Percentiles rank a stretch among this genome's conserved stretches.
Conservation (phyloP, 2,329 filamentous ascomycete genomes). For the Colletotrichum abscissum region DNA sequence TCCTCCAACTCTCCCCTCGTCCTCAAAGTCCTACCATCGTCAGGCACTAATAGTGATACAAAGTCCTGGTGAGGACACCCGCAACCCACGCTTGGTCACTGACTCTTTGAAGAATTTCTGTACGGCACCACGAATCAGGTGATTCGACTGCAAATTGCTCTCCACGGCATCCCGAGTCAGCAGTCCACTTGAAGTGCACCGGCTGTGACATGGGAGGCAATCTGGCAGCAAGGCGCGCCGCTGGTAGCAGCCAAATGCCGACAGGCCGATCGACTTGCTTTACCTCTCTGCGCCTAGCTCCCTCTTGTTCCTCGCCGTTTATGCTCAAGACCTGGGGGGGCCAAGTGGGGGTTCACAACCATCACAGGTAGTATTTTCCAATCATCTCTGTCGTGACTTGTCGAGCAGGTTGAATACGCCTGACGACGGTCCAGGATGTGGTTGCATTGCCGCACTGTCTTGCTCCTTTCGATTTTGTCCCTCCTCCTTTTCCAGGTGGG, state of each 20-base stretch:
- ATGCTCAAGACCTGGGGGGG: conserved; percentile 16
- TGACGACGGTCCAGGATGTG: background rate
- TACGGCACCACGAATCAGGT: conserved; percentile 20
- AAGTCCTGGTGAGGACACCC: background rate
- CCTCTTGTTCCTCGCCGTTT: conserved; percentile 6
- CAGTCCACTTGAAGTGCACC: conserved; percentile 10
- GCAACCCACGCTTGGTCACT: background rate
- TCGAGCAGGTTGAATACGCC: background rate
- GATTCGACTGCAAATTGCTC: conserved; percentile 22
- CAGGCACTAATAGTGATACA: background rate
- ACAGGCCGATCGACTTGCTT: conserved; percentile 38
- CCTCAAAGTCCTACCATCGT: background rate
- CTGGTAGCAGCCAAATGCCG: conserved; percentile 37
- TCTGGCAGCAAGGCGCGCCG: conserved; percentile 28
- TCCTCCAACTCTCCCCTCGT: background rate
- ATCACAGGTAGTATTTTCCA: conserved; percentile 13
- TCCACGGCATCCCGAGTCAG: conserved; percentile 32
- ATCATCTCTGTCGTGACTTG: conserved; percentile 10
- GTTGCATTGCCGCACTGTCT: background rate
- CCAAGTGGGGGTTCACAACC: conserved; percentile 18
- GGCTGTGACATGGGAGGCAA: conserved; percentile 32
- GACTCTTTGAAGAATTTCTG: conserved; percentile 19
- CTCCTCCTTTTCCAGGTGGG: conserved; percentile 11
- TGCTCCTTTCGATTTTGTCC: conserved; percentile 1
- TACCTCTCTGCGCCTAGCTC: conserved; percentile 37